Evolutionary conservation across 2,329 filamentous ascomycete genomes (phyloP).

Genomic region (Calonectria pseudoturangicola): DNA sequence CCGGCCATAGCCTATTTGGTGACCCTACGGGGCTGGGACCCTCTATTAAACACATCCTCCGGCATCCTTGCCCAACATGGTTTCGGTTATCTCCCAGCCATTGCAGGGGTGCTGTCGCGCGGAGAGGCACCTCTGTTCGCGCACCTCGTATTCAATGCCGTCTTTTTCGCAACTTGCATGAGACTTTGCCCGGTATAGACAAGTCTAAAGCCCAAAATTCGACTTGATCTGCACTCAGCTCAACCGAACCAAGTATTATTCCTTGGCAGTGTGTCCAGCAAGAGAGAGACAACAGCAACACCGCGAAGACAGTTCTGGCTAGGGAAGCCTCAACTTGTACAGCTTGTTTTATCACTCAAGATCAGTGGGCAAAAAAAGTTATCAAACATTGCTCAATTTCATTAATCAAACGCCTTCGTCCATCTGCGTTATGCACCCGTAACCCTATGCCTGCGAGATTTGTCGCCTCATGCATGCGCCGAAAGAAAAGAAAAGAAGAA

Average conservation of each 20-base stretch:
- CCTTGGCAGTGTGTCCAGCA: neutral
- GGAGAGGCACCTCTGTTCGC: neutral
- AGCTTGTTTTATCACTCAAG: neutral
- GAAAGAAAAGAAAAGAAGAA: slow-evolving; percentile 29
- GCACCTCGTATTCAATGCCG: neutral
- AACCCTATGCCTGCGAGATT: slow-evolving; percentile 15
- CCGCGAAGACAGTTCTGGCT: neutral
- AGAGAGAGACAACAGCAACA: neutral
- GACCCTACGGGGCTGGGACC: slow-evolving; percentile 13
- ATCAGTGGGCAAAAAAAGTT: neutral
- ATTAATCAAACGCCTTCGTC: slow-evolving; percentile 25
- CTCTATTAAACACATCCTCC: neutral
- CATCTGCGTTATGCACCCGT: slow-evolving; percentile 20
- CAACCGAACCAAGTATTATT: neutral
- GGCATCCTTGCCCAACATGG: neutral
- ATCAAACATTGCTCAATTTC: neutral
- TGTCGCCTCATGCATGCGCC: slow-evolving; percentile 16
- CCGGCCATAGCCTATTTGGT: slow-evolving; percentile 17
- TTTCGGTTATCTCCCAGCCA: neutral
- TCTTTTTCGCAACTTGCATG: slow-evolving; percentile 11
- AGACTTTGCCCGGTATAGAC: neutral
- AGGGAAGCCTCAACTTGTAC: neutral
- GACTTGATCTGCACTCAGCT: neutral
- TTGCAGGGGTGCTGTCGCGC: neutral
- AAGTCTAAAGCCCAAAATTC: neutral